Evolutionary conservation across 2,329 filamentous ascomycete species (phyloP).

Genomic region (Fusarium xylarioides): DNA sequence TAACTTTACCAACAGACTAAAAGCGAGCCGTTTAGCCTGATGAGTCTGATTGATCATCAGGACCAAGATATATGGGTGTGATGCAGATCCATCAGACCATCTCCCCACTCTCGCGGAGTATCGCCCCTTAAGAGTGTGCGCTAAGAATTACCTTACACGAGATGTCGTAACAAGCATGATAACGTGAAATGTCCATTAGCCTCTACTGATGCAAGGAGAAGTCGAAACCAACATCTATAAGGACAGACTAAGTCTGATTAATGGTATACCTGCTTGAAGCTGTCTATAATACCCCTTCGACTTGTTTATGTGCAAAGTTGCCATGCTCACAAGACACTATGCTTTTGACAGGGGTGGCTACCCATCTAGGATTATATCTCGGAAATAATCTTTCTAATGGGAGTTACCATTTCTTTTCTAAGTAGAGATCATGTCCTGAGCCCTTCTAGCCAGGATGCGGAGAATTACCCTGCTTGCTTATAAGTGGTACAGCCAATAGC

Average conservation of each 20-base stretch:
- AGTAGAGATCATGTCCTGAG: not conserved
- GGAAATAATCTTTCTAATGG: not conserved
- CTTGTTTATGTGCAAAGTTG: not conserved
- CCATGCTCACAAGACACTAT: not conserved
- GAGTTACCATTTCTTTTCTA: too few species aligned
- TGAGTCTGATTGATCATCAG: not conserved
- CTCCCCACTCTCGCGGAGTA: not conserved
- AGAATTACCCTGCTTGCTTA: not conserved
- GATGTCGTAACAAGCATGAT: not conserved
- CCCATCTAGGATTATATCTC: not conserved
- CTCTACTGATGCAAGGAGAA: too few species aligned
- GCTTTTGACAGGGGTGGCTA: accelerated
- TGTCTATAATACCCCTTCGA: accelerated
- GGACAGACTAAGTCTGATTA: too few species aligned
- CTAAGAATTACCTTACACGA: not conserved
- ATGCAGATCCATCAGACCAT: not conserved
- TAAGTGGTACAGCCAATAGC: not conserved
- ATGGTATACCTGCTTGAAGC: not conserved
- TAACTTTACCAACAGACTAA: not conserved
- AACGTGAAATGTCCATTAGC: too few species aligned
- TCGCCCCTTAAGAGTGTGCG: not conserved
- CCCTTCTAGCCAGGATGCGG: not conserved
- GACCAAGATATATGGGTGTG: not conserved
- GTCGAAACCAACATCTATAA: not conserved
- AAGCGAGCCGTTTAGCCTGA: not conserved